A percentile compares a stretch with the other conserved stretches of the same genome.
Conservation (phyloP, 192 early-diverging fungal species). For the Coemansia sp. region DNA sequence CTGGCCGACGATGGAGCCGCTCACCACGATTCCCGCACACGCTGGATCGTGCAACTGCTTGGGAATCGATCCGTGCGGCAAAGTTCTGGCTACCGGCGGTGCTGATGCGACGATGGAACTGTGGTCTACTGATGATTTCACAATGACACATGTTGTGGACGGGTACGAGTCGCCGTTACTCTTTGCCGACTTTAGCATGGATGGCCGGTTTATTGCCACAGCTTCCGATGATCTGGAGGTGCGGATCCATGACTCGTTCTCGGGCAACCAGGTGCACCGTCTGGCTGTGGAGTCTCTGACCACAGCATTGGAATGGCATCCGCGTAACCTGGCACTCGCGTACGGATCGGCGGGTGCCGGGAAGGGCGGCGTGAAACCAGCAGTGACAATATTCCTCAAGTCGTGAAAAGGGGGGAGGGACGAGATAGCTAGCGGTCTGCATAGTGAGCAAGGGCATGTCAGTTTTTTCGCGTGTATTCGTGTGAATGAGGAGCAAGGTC, state of each 20-base stretch:
- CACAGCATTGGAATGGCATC: constrained; percentile 46
- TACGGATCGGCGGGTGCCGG: constrained; percentile 26
- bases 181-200: constrained; percentile 36
- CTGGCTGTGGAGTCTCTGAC: constrained; percentile 24
- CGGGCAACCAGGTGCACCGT: constrained; percentile 28
- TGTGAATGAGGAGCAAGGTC: too few relatives aligned
- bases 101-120: constrained; percentile 37
- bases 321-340: constrained; percentile 43
- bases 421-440: too few relatives aligned
- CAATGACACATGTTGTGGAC: constrained; percentile 13
- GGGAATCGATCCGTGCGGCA: constrained; percentile 28
- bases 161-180: constrained; percentile 42
- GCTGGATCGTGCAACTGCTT: constrained; percentile 37
- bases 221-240: constrained; percentile 42
- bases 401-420: neutral
- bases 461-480: too few relatives aligned
- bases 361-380: constrained; percentile 15
- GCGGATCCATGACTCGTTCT: constrained; percentile 28
- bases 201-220: constrained; percentile 41
- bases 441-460: too few relatives aligned
- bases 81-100: constrained; percentile 37
- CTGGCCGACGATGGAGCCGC: constrained; percentile 45
- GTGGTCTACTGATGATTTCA: constrained; percentile 38
- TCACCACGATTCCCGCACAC: constrained; percentile 33
- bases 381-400: constrained; percentile 28